These are phyloP conservation scores for Kingdonia uniflora DNA, from an alignment of 164 flowering plant species.

Conservation along the genomic window DNA sequence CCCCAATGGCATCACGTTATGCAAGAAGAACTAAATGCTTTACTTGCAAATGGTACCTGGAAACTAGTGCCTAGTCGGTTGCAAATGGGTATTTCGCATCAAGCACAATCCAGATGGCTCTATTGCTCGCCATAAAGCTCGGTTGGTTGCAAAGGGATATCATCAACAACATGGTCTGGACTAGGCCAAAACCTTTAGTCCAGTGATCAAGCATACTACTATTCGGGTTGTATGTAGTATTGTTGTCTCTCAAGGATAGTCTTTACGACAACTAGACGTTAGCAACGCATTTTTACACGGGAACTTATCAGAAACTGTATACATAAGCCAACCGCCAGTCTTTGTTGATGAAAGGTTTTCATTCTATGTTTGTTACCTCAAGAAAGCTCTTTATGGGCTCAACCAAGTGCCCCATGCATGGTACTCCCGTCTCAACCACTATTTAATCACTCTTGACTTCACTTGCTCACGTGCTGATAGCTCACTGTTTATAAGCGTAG, in stretches of 20 bases:
- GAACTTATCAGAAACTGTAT: neutral
- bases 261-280: neutral
- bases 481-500: conserved; percentile 1
- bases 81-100: too few species aligned
- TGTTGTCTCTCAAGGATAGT: neutral
- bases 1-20: conserved; percentile 2
- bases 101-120: too few species aligned
- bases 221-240: conserved; percentile 1
- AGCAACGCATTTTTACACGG: neutral
- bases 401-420: too few species aligned
- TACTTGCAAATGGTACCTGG: neutral
- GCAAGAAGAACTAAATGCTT: neutral
- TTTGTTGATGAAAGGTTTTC: conserved; percentile 1
- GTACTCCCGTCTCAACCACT: too few species aligned
- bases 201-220: too few species aligned
- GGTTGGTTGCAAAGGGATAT: neutral
- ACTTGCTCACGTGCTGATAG: neutral
- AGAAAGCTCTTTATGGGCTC: neutral
- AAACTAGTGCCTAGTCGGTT: neutral
- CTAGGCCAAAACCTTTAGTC: too few species aligned
- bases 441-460: conserved; percentile 1
- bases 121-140: neutral
- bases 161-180: too few species aligned
- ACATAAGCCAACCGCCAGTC: neutral
- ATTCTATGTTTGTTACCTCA: too few species aligned